phyloP scores from a whole-genome alignment of 345 rosid genomes.

The Stellera chamaejasme region DNA sequence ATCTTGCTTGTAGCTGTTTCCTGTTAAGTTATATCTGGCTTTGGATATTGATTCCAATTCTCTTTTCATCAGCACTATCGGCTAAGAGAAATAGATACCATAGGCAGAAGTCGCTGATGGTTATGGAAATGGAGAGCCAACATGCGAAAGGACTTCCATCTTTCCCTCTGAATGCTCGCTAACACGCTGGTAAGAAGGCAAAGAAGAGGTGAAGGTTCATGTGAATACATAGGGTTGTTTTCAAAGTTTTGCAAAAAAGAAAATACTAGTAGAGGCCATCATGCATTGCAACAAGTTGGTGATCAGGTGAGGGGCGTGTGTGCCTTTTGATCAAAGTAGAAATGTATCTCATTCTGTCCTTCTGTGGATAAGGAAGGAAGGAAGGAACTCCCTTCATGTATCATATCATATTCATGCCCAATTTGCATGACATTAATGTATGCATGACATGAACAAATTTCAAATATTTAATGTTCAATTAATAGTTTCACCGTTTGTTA shows the following conservation, averaged over 20 bases:
- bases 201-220: slow-evolving; percentile 17
- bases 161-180: slow-evolving; percentile 51
- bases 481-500: too few relatives aligned
- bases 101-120: slow-evolving; percentile 90
- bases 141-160: slow-evolving; percentile 90
- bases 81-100: slow-evolving; percentile 92
- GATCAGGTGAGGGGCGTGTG: slow-evolving; percentile 17
- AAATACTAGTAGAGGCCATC: slow-evolving; percentile 2
- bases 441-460: too few relatives aligned
- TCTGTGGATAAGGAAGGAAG: slow-evolving; percentile 11
- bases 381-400: slow-evolving; percentile 17
- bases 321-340: slow-evolving; percentile 16
- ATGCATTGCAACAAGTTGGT: slow-evolving; percentile 14
- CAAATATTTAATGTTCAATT: too few relatives aligned
- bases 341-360: slow-evolving; percentile 16
- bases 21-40: too few relatives aligned
- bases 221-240: slow-evolving; percentile 15
- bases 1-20: too few relatives aligned
- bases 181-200: slow-evolving; percentile 16
- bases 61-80: slow-evolving; percentile 47
- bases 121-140: slow-evolving; percentile 91
- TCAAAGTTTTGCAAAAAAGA: slow-evolving; percentile 10
- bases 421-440: too few relatives aligned
- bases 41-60: too few relatives aligned
- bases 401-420: slow-evolving; percentile 11